These are phyloP conservation scores for Venustampulla echinocandica DNA, from an alignment of 495 filamentous ascomycete genomes.

Conservation along the genomic window DNA sequence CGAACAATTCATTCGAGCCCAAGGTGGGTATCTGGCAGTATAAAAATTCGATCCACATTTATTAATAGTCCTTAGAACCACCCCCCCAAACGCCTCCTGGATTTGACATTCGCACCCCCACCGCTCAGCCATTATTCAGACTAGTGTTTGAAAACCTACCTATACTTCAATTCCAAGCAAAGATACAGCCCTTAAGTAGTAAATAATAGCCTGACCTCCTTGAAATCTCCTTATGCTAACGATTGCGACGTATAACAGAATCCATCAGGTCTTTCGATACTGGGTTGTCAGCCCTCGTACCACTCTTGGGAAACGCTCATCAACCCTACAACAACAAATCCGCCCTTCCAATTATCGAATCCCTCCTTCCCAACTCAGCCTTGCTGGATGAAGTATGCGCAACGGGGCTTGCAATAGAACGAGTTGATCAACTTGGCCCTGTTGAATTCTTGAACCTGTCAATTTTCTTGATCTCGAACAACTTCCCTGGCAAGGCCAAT, in stretches of 20 bases:
- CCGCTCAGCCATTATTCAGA: background rate
- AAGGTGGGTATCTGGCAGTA: background rate
- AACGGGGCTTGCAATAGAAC: background rate
- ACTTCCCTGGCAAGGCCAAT: constrained; percentile 3
- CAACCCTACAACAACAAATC: background rate
- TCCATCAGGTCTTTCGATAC: background rate
- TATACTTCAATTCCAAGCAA: background rate
- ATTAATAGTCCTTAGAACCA: constrained; percentile 3
- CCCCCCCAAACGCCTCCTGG: constrained; percentile 9
- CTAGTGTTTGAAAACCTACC: background rate
- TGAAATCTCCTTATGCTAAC: background rate
- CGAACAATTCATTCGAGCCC: background rate
- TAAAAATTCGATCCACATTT: background rate
- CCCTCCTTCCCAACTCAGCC: constrained; percentile 4
- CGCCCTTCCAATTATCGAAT: constrained; percentile 7
- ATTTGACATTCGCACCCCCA: constrained; percentile 12
- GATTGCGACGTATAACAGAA: background rate
- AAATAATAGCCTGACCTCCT: background rate
- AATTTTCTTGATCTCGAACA: constrained; percentile 16
- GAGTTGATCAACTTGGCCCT: background rate
- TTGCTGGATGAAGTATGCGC: background rate
- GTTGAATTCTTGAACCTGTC: constrained; percentile 4
- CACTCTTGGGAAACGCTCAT: constrained; percentile 3
- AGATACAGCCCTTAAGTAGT: background rate
- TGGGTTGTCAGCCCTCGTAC: constrained; percentile 1